Base-by-base conservation (phyloP, 2,329 filamentous ascomycete genomes). In the Xylaria sp. region DNA sequence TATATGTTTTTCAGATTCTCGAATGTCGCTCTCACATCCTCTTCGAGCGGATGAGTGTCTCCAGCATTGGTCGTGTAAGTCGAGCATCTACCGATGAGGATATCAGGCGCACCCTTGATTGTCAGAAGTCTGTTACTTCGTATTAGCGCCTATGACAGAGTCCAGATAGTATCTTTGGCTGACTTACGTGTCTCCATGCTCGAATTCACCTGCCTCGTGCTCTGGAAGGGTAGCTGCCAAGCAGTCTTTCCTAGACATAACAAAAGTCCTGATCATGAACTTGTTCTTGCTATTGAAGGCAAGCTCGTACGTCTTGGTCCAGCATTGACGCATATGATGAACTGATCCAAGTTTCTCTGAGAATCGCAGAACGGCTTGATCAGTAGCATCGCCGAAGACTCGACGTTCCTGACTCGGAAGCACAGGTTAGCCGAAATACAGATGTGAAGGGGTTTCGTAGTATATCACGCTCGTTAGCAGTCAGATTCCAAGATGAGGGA, bases 261-360 rank as follows among this genome's bases (percentile, higher is more conserved):
- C 79, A 51, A 89, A 84, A 0, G 88, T 83, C 35, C 86, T 83
- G 57, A 93, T 84, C 87, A 92, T 93, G 73, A 88, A 93, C 76
- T 94, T 94, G 78, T 92, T 93, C 79, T 92, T 92, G 77, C 89
- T 92, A 78, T 93, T 93, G 75, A 94, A 94, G 0, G 89, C 85
- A 28, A 92, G 79, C 57, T 90, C 87, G 68, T 87, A 92, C 1
- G 84, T 82, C 55, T 84, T 87, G 54, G 83, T 83, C 89, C 89
- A 92, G 65, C 83, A 80, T 14, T 81, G 79, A 7, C 87, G 84
- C 4, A 90, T 77, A 53, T 89, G 83, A 0, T 82, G 76, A 0
- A 91, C 86, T 0, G 85, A 78, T 0, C 84, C 84, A 0, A 93
- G 79, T 2, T 79, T 78, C 73, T 93, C 89, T 0, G 89, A 87